Base-by-base conservation (phyloP, 2,329 filamentous ascomycete genomes). In the Apiospora phragmitis region DNA sequence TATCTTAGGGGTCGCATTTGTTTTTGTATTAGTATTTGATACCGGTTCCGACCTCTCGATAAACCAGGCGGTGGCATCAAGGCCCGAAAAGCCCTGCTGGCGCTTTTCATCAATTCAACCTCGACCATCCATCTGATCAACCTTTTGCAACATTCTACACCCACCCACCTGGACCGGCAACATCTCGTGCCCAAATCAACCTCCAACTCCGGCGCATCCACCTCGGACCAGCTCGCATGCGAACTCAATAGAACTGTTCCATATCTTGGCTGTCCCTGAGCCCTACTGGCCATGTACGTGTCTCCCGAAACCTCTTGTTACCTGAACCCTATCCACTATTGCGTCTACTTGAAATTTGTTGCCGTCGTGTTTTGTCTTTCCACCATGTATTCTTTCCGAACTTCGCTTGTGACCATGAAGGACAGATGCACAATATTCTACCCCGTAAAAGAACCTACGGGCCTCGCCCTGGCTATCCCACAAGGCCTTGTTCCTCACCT, bases 261-360 rank as follows among this genome's bases (percentile, higher is more conserved):
- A 26, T 26, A 68, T 49, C 43, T 45, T 49, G 67, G 67, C 35
- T 49, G 43, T 49, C 67, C 47, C 32, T 49, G 47, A 49, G 43
- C 67, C 67, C 45, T 41, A 47, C 32, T 55, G 67, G 67, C 45
- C 43, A 68, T 68, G 67, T 68, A 68, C 32, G 67, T 68, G 67
- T 68, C 18, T 47, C 45, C 65, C 65, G n/a, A 29, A 18, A 29
- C n/a, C 42, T 67, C 38, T 29, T 67, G 18, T 0, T 38, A 38
- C 41, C 38, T 29, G 4, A 45, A 62, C 32, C 32, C 55, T 62
- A 38, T 4, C 55, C 55, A 62, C 55, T 35, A 7, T 35, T 21
- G 26, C 55, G 38, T 62, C 21, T 38, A n/a, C 55, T 38, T 12
- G 29, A 35, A 62, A 38, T 38, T 38, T 21, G 29, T n/a, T 38